Base-by-base conservation (phyloP, 805 yeast species). In the Ogataea parapolymorpha region DNA sequence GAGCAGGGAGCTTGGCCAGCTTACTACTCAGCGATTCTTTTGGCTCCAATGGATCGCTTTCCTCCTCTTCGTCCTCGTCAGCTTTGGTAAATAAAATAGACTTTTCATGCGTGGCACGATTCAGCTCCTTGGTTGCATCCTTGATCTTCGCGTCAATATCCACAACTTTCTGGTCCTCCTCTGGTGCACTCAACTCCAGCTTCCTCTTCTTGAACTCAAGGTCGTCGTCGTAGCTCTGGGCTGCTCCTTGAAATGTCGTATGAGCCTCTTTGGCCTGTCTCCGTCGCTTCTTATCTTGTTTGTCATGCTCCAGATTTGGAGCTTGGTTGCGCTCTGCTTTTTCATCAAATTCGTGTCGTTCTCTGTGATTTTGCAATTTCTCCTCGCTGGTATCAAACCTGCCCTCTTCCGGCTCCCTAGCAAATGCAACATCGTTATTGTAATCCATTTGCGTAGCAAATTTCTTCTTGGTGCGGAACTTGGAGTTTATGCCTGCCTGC, bases 341-440 rank as follows among this genome's bases (percentile, higher is more conserved):
- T 6, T 53, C 58, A 40, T 71, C 74, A 59, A 77, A 85, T 14
- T 56, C 60, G 1, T 44, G 45, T 31, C 68, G 59, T 1, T 67
- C 72, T 6, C 43, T 43, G 2, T 54, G 55, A 43, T 80, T 78
- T 3, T 49, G 46, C 11, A 51, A 52, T 11, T 63, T 62, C 57
- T 90, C 97, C n/a, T 73, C 77, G 0, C 68, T 53, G 0, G 80
- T 78, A 53, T 85, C 90, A 57, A 82, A 85, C 15, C 77, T 62
- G 0, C 96, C 96, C 0, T 65, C 67, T 4, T 70, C 73, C 0
- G 95, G 91, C 12, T 62, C 63, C 45, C 78, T 80, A 53, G 89
- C 93, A 53, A 85, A 83, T 0, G 91, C 87, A 8, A 90, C 78
- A 52, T 85, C 96, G 1, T 79, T 83, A 57, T 83, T 86, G 60